A percentile compares a stretch with the other conserved stretches of the same genome.
These are phyloP conservation scores for Gossypium herbaceum DNA, from an alignment of 345 rosid genomes.

Conservation along the genomic window DNA sequence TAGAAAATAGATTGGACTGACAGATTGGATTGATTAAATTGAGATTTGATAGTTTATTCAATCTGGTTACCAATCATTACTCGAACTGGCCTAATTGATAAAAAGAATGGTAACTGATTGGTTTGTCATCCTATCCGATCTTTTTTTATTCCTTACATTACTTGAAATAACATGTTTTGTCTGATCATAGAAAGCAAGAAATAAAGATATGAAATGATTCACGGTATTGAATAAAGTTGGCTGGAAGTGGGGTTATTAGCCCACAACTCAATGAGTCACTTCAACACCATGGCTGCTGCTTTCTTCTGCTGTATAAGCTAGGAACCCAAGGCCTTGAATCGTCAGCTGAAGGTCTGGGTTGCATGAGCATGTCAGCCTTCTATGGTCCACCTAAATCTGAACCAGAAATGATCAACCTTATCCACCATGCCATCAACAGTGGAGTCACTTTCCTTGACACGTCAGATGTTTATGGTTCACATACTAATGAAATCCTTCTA, in stretches of 20 bases:
- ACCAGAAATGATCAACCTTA: slow-evolving; percentile 47
- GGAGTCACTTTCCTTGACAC: slow-evolving; percentile 55
- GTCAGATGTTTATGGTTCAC: slow-evolving; percentile 43
- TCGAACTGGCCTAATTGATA: background rate
- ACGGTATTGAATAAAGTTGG: background rate
- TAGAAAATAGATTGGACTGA: too few species aligned
- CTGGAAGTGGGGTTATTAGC: background rate
- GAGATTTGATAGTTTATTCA: background rate
- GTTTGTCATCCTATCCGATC: too few species aligned
- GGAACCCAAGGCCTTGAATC: slow-evolving; percentile 53
- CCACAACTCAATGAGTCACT: background rate
- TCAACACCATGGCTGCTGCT: background rate
- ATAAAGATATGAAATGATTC: background rate
- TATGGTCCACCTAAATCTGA: slow-evolving; percentile 46
- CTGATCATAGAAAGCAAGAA: background rate
- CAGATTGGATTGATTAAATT: background rate
- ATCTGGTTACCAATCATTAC: background rate
- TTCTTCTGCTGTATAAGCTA: slow-evolving; percentile 1
- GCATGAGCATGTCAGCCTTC: slow-evolving; percentile 48
- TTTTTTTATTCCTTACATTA: background rate
- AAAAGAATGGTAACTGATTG: too few species aligned
- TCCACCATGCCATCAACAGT: slow-evolving; percentile 39
- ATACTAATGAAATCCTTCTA: slow-evolving; percentile 47
- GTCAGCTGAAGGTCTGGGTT: slow-evolving; percentile 50
- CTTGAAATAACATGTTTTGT: background rate